Evolutionary conservation across 2,329 filamentous ascomycete genomes (phyloP).

Genomic region (Alternaria tenuissima): DNA sequence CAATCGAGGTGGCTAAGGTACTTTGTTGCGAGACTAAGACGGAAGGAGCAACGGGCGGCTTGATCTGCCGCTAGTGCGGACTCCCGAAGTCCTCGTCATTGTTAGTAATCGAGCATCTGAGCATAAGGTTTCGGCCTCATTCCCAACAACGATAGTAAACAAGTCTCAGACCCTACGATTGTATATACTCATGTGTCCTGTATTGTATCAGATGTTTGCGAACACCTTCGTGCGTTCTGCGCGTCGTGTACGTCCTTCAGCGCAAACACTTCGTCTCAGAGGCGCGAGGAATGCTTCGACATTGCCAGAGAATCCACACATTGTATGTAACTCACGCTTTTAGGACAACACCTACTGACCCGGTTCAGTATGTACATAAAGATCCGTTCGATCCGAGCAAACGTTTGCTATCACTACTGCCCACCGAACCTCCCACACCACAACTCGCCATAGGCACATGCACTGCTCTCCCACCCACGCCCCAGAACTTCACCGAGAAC

Average conservation of each 20-base stretch:
- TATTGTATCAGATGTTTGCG: constrained; percentile 31
- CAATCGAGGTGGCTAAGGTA: constrained; percentile 6
- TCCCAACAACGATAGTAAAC: constrained; percentile 4
- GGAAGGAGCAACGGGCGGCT: background rate
- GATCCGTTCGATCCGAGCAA: constrained; percentile 50
- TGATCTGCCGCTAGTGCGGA: constrained; percentile 22
- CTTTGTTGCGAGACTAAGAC: background rate
- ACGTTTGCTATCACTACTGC: constrained; percentile 64
- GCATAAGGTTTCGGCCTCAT: constrained; percentile 7
- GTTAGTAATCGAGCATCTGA: constrained; percentile 18
- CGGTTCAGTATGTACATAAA: constrained; percentile 59
- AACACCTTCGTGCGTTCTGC: constrained; percentile 28
- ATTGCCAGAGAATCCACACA: constrained; percentile 55
- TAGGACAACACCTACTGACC: constrained; percentile 6
- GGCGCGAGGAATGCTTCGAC: constrained; percentile 47
- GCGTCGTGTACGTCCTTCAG: constrained; percentile 21
- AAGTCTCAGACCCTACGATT: background rate
- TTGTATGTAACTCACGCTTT: constrained; percentile 34
- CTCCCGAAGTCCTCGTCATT: constrained; percentile 21
- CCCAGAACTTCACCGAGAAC: constrained; percentile 65
- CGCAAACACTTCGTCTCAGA: constrained; percentile 30
- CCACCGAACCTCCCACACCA: constrained; percentile 61
- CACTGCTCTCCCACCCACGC: constrained; percentile 63
- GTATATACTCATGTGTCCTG: constrained; percentile 18
- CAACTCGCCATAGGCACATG: constrained; percentile 65